Evolutionary conservation across 2,329 filamentous ascomycete genomes (phyloP).

Genomic region (Cladorrhinum sp.): DNA sequence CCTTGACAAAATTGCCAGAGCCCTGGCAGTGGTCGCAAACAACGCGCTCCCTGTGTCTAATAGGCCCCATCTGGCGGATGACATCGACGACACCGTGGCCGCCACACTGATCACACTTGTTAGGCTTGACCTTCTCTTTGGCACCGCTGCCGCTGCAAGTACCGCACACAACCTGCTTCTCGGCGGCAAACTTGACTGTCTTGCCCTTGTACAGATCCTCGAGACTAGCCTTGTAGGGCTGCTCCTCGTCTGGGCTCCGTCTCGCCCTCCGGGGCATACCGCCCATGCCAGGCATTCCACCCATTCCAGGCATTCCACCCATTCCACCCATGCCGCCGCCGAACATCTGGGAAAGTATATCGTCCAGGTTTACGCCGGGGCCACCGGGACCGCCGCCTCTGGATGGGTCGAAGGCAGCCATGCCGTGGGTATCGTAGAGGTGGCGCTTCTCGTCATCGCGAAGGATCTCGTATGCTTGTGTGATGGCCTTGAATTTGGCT

Average conservation of each 20-base stretch:
- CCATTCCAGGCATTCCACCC: conserved; percentile 48
- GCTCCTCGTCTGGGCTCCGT: conserved; percentile 79
- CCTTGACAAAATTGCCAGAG: conserved; percentile 81
- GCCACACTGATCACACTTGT: conserved; percentile 79
- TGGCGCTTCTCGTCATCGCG: conserved; percentile 91
- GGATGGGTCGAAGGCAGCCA: conserved; percentile 87
- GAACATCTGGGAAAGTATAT: conserved; percentile 93
- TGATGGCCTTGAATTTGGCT: conserved; percentile 86
- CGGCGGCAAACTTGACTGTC: conserved; percentile 93
- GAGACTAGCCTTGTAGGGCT: conserved; percentile 84
- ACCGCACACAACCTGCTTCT: conserved; percentile 87
- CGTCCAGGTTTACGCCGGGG: conserved; percentile 80
- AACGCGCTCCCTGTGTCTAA: conserved; percentile 77
- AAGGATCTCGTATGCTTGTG: conserved; percentile 96
- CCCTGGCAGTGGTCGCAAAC: conserved; percentile 84
- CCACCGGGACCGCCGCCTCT: conserved; percentile 59
- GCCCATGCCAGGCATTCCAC: conserved; percentile 47
- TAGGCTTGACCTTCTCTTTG: conserved; percentile 85
- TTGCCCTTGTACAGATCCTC: conserved; percentile 99
- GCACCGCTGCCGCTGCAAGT: conserved; percentile 86
- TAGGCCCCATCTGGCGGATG: conserved; percentile 80
- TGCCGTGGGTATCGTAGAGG: conserved; percentile 90
- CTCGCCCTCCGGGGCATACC: conserved; percentile 54
- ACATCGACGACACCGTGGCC: conserved; percentile 75
- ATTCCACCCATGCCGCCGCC: conserved; percentile 57